These are phyloP conservation scores for Fomitopsis betulina DNA, from an alignment of 1,284 basidiomycete genomes.

Conservation along the genomic window DNA sequence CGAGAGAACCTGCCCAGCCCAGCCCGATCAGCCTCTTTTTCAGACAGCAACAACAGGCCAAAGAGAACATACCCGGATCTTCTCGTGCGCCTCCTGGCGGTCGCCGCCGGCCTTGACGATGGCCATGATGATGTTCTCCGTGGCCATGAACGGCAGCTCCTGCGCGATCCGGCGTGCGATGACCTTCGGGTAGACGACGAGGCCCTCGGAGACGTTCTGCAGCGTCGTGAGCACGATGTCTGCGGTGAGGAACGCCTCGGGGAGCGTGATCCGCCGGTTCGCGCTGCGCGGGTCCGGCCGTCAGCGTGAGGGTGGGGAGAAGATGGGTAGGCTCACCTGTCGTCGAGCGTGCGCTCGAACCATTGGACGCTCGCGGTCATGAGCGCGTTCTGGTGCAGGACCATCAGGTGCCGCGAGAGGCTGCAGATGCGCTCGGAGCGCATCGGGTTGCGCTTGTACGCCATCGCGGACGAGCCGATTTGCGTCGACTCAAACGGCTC, in stretches of 20 bases:
- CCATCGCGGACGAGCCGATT: slow-evolving; percentile 99
- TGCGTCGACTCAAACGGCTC: slow-evolving; percentile 99
- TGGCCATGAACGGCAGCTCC: slow-evolving; percentile 99
- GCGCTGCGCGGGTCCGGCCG: slow-evolving; percentile 48
- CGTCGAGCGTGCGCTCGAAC: slow-evolving; percentile 96
- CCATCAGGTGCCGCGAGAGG: slow-evolving; percentile 90
- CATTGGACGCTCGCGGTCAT: slow-evolving; percentile 93
- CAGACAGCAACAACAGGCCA: not conserved
- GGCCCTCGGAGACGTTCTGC: slow-evolving; percentile 95
- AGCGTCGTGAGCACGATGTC: slow-evolving; percentile 95
- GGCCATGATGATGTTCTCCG: slow-evolving; percentile 99
- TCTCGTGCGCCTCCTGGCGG: slow-evolving; percentile 95
- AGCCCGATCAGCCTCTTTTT: not conserved
- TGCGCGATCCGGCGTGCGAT: slow-evolving; percentile 89
- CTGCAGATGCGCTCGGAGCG: slow-evolving; percentile 97
- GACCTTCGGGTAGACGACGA: slow-evolving; percentile 97
- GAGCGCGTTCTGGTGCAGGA: slow-evolving; percentile 88
- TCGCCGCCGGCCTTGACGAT: slow-evolving; percentile 95
- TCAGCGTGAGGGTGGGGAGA: not conserved
- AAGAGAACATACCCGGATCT: slow-evolving; percentile 69
- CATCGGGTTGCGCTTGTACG: slow-evolving; percentile 99
- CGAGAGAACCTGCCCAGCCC: slow-evolving; percentile 64
- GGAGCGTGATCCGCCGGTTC: slow-evolving; percentile 93
- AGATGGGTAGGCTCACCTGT: slow-evolving; percentile 49
- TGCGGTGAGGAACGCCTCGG: slow-evolving; percentile 95